Evolutionary conservation across 2,329 filamentous ascomycete species (phyloP), one percentile per base, ranked within the genome.

Genomic region (Zalaria sp.): DNA sequence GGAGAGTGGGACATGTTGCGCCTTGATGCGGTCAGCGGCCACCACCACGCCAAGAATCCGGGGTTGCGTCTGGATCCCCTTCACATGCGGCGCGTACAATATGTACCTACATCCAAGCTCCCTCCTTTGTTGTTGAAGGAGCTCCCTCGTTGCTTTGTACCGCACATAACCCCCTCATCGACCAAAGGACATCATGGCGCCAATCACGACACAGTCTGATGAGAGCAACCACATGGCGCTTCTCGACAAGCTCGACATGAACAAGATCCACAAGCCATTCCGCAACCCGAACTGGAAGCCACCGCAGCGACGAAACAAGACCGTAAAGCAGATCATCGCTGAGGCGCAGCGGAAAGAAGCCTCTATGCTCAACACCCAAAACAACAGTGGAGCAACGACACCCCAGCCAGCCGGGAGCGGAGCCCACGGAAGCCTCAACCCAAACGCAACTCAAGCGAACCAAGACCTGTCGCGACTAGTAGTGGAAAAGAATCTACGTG

Each of bases 221-320:
- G 81, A 91, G 48, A 81, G 81, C 47, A 69, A 63, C 37, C 89
- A 96, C 58, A 83, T 85, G 60, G 74, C 77, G 51, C 81, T 96
- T 46, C 79, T 98, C 52, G 86, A 95, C 63, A 70, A 83, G 59
- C 83, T 96, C 56, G 91, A 98, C 69, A 86, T 95, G 55, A 81
- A 91, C 61, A 76, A 79, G 45, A 77, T 84, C 57, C 79, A 79
- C 53, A 93, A 93, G 66, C 82, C 79, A 55, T 98, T 95, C 71
- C 88, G 89, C 61, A 94, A 87, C 58, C 71, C 82, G 3, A 68
- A 77, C 59, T 98, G 91, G 91, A 87, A 84, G 57, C 86, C 91
- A 10, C 86, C 89, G 50, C 82, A 88, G 62, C 87, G 91, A 40
- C 85, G 91, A 63, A 98, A 98, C 75, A 98, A 98, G 71, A 96